Evolutionary conservation across 495 filamentous ascomycete species (phyloP).

Genomic region (Trichoderma reesei): DNA sequence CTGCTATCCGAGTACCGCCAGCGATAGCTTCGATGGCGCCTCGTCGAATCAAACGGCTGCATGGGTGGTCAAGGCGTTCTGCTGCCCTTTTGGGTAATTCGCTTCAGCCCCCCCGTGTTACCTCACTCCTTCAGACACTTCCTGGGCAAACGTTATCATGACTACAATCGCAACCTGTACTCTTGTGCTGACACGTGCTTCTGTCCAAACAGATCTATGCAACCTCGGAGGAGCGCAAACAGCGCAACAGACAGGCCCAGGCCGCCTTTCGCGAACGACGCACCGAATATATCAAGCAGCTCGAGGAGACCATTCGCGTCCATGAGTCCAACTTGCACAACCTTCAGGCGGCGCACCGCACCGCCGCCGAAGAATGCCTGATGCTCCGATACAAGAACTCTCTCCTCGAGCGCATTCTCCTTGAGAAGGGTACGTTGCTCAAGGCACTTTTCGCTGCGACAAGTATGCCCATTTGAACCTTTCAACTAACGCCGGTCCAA

Average conservation of each 20-base stretch:
- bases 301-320: conserved; percentile 93
- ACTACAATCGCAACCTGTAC: conserved; percentile 12
- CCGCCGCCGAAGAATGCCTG: conserved; percentile 90
- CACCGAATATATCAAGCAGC: conserved; percentile 98
- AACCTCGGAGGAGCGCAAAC: conserved; percentile 95
- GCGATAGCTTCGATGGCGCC: background rate
- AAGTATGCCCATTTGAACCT: background rate
- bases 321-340: conserved; percentile 89
- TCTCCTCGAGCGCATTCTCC: conserved; percentile 81
- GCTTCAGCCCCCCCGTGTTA: conserved; percentile 19
- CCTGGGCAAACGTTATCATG: conserved; percentile 24
- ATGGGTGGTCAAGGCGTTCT: background rate
- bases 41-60: background rate
- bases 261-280: conserved; percentile 93
- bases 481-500: background rate
- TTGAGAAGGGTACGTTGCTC: conserved; percentile 71
- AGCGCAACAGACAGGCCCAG: conserved; percentile 93
- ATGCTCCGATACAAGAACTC: conserved; percentile 99
- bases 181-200: conserved; percentile 17
- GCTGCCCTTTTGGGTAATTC: background rate
- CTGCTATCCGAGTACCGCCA: too few species aligned
- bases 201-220: conserved; percentile 69
- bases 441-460: background rate
- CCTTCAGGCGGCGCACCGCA: conserved; percentile 87
- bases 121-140: conserved; percentile 17